phyloP scores from a whole-genome alignment of 2,329 filamentous ascomycete species.

The Xenosphaeropsis pyriputrescens region DNA sequence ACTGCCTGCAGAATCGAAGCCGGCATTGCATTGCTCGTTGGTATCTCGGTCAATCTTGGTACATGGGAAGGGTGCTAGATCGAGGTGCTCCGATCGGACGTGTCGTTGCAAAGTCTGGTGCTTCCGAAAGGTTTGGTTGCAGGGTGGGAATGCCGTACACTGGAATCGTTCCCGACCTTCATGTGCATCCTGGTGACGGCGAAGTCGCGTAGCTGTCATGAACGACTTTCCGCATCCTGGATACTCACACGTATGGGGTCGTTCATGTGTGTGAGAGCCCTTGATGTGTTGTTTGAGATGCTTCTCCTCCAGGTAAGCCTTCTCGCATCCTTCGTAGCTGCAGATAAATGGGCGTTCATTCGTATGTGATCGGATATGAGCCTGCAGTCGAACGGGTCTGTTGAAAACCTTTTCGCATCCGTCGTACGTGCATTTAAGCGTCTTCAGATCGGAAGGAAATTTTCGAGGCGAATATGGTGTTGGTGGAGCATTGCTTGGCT shows the following conservation, averaged over 20 bases:
- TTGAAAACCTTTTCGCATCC: conserved; percentile 77
- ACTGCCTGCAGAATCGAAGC: conserved; percentile 59
- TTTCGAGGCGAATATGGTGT: conserved; percentile 35
- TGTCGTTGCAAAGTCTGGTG: conserved; percentile 76
- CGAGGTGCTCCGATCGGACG: conserved; percentile 60
- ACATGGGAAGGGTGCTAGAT: conserved; percentile 59
- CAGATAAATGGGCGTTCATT: conserved; percentile 74
- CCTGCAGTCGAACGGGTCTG: conserved; percentile 63
- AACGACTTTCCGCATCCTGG: conserved; percentile 68
- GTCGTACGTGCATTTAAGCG: conserved; percentile 58
- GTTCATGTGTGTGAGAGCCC: conserved; percentile 59
- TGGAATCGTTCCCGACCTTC: conserved; percentile 60
- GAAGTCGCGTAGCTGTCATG: conserved; percentile 62
- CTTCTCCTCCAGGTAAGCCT: conserved; percentile 74
- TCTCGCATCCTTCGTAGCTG: conserved; percentile 54
- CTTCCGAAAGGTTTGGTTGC: conserved; percentile 71
- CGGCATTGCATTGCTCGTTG: conserved; percentile 42
- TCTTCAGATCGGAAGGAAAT: conserved; percentile 62
- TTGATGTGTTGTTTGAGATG: conserved; percentile 79
- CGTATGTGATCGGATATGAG: conserved; percentile 73
- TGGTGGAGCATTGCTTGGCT: conserved; percentile 24
- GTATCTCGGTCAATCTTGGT: conserved; percentile 36
- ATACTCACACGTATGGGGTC: conserved; percentile 57
- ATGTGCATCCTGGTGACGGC: conserved; percentile 66
- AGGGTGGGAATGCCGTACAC: conserved; percentile 56